phyloP scores from a whole-genome alignment of 73 alveolate species.

The Blepharisma japonicum region DNA sequence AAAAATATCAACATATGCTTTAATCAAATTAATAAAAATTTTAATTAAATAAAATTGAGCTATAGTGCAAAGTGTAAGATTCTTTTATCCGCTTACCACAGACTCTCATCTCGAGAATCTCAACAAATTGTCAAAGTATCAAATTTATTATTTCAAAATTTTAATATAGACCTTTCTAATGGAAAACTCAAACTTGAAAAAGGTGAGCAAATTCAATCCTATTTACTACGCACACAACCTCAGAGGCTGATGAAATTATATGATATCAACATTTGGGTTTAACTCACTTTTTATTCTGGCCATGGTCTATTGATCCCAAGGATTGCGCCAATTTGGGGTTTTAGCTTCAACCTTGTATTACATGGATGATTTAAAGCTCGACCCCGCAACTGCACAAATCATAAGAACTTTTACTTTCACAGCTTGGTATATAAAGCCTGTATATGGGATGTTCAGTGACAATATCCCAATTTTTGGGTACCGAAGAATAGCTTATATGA shows the following conservation, averaged over 20 bases:
- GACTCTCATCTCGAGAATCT: too few relatives aligned
- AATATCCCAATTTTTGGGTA: constrained; percentile 18
- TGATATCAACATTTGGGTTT: background rate
- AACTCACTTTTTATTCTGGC: constrained; percentile 11
- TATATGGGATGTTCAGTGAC: constrained; percentile 4
- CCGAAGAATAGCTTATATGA: background rate
- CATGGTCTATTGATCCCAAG: constrained; percentile 26
- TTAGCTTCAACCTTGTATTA: background rate
- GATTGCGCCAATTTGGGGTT: background rate
- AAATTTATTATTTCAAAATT: too few relatives aligned
- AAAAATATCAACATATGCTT: too few relatives aligned
- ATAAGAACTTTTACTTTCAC: background rate
- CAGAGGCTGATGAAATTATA: background rate
- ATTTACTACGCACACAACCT: too few relatives aligned
- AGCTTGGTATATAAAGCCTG: constrained; percentile 9
- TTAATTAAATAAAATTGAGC: too few relatives aligned
- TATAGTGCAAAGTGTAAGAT: too few relatives aligned
- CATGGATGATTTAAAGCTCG: background rate
- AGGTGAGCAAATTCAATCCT: too few relatives aligned
- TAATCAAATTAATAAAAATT: too few relatives aligned
- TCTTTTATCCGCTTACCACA: too few relatives aligned
- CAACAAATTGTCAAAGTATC: too few relatives aligned
- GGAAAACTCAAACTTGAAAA: too few relatives aligned
- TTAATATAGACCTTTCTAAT: too few relatives aligned
- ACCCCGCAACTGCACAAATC: constrained; percentile 16